Conservation (phyloP, 2,329 filamentous ascomycete species). For the Trichoderma koningiopsis region DNA sequence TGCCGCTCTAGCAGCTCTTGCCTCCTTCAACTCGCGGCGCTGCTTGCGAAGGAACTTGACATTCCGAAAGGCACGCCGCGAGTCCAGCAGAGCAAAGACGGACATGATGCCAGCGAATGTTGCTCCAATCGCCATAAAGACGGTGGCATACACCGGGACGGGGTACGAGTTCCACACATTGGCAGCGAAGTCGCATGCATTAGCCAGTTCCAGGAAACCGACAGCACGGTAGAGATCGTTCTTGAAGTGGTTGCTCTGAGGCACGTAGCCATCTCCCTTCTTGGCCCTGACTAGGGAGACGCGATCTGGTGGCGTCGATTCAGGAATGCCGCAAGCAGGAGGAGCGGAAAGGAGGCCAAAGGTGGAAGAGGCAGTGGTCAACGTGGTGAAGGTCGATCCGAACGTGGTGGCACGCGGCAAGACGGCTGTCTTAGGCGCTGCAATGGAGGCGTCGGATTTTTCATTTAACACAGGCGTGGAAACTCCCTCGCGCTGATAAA, state of each 20-base stretch:
- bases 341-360: not conserved
- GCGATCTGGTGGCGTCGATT: constrained; percentile 6
- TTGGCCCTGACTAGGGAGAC: constrained; percentile 13
- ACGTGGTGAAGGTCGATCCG: constrained; percentile 7
- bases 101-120: constrained; percentile 48
- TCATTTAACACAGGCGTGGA: not conserved
- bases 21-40: constrained; percentile 36
- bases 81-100: constrained; percentile 50
- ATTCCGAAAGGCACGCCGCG: constrained; percentile 48
- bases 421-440: not conserved
- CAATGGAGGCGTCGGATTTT: not conserved
- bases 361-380: not conserved
- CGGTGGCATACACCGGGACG: constrained; percentile 50
- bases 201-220: constrained; percentile 57
- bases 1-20: constrained; percentile 26
- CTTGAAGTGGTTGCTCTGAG: constrained; percentile 9
- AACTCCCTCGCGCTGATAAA: not conserved
- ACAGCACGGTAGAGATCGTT: constrained; percentile 38
- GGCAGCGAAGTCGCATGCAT: constrained; percentile 59
- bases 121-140: constrained; percentile 57
- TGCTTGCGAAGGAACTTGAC: constrained; percentile 49
- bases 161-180: constrained; percentile 59
- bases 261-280: constrained; percentile 9
- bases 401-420: constrained; percentile 17
- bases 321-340: not conserved